Evolutionary conservation across 75 land plant genomes (phyloP).

Genomic region (Gnetum montanum): DNA sequence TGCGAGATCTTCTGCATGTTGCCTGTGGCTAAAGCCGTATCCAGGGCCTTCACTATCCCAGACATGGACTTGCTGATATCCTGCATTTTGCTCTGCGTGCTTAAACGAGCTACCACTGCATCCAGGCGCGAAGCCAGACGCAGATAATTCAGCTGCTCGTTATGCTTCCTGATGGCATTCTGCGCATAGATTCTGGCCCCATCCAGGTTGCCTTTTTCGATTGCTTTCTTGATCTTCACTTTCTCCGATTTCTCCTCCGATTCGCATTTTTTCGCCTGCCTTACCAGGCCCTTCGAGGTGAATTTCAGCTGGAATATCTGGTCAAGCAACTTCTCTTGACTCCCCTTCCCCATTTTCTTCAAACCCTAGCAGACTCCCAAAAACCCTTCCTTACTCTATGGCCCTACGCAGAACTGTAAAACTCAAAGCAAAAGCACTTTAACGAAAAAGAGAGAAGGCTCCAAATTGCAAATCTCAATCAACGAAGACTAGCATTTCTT

Average conservation of each 20-base stretch:
- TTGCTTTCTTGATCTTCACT: slow-evolving; percentile 88
- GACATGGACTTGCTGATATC: slow-evolving; percentile 64
- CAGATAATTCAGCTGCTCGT: slow-evolving; percentile 90
- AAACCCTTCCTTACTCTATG: too few species aligned
- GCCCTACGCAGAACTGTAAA: too few species aligned
- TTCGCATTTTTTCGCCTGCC: slow-evolving; percentile 83
- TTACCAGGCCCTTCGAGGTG: slow-evolving; percentile 70
- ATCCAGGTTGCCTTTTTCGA: slow-evolving; percentile 96
- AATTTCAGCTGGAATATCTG: slow-evolving; percentile 87
- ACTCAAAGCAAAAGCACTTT: too few species aligned
- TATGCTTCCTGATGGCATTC: slow-evolving; percentile 81
- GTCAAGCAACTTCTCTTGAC: slow-evolving; percentile 67
- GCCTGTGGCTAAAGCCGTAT: slow-evolving; percentile 46
- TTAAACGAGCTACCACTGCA: slow-evolving; percentile 83
- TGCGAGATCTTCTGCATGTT: slow-evolving; percentile 59
- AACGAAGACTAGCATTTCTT: too few species aligned
- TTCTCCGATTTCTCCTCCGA: slow-evolving; percentile 91
- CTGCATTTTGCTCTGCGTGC: slow-evolving; percentile 77
- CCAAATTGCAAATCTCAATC: too few species aligned
- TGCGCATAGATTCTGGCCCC: slow-evolving; percentile 90
- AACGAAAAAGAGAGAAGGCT: too few species aligned
- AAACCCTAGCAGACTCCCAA: too few species aligned
- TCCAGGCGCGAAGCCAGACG: slow-evolving; percentile 88
- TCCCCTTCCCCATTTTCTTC: slow-evolving; percentile 35
- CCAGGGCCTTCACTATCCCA: slow-evolving; percentile 62